phyloP scores from a whole-genome alignment of 2,329 filamentous ascomycete species.

The Colletotrichum viniferum region DNA sequence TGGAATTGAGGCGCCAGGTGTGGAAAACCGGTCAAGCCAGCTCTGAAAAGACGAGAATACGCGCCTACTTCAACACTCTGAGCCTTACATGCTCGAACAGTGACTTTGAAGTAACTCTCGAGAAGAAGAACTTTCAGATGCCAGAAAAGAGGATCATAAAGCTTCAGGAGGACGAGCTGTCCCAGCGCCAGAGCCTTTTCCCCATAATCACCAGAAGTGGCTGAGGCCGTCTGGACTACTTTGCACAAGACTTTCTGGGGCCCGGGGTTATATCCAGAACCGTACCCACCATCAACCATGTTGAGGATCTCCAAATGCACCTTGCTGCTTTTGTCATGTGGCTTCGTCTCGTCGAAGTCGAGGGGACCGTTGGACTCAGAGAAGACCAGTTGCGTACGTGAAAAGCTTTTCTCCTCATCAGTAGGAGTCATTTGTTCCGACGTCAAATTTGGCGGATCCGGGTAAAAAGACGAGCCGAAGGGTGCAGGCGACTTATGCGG shows the following conservation, averaged over 20 bases:
- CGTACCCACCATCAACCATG: not conserved
- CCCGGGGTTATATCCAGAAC: not conserved
- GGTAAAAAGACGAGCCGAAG: not conserved
- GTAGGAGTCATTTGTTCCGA: not conserved
- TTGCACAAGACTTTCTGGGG: not conserved
- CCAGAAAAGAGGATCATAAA: not conserved
- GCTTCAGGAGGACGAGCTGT: not conserved
- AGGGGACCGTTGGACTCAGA: not conserved
- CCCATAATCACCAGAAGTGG: not conserved
- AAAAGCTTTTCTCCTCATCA: not conserved
- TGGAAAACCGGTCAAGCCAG: not conserved
- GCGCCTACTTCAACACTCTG: not conserved
- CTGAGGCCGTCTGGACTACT: not conserved
- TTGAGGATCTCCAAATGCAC: not conserved
- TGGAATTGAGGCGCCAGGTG: not conserved
- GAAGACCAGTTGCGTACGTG: not conserved
- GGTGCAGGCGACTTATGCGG: not conserved
- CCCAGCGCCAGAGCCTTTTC: not conserved
- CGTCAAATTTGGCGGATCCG: not conserved
- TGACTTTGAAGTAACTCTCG: fast-evolving
- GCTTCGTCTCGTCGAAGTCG: not conserved
- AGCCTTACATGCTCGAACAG: not conserved
- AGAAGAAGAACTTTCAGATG: fast-evolving
- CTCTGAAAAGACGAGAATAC: not conserved
- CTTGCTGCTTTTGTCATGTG: not conserved